phyloP scores from a whole-genome alignment of 495 filamentous ascomycete genomes.

The Aspergillus egyptiacus region DNA sequence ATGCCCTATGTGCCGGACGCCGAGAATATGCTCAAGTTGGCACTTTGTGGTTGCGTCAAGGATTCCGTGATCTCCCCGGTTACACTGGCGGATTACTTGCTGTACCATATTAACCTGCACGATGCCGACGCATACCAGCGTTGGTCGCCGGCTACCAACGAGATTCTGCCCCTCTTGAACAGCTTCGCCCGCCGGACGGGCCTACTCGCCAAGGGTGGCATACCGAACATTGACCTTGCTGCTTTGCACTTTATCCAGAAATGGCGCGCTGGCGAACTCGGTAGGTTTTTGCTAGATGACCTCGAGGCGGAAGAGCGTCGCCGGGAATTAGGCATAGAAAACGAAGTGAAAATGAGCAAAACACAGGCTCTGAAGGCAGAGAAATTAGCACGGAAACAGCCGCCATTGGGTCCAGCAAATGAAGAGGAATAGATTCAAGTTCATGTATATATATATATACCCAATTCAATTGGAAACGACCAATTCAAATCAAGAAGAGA shows the following conservation, averaged over 20 bases:
- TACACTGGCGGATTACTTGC: conserved; percentile 79
- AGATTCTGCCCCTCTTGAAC: conserved; percentile 62
- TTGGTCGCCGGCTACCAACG: conserved; percentile 74
- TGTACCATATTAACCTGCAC: conserved; percentile 71
- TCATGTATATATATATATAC: conserved; percentile 2
- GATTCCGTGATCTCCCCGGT: conserved; percentile 72
- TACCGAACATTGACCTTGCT: conserved; percentile 62
- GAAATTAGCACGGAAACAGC: conserved; percentile 30
- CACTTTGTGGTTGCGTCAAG: conserved; percentile 85
- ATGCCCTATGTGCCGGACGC: conserved; percentile 80
- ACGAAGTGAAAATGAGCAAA: conserved; percentile 34
- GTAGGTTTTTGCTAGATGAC: conserved; percentile 74
- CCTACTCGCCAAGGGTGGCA: conserved; percentile 66
- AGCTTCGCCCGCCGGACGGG: conserved; percentile 67
- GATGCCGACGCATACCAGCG: conserved; percentile 53
- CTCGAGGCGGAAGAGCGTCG: conserved; percentile 52
- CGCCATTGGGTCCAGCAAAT: conserved; percentile 9
- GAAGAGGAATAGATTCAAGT: conserved; percentile 15
- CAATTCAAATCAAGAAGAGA: too few relatives aligned
- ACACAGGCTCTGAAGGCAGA: conserved; percentile 40
- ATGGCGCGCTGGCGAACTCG: conserved; percentile 73
- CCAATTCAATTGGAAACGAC: neutral
- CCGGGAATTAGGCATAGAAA: conserved; percentile 35
- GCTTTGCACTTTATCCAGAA: conserved; percentile 80
- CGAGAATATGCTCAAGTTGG: conserved; percentile 87